A percentile compares a stretch with the other conserved stretches of the same genome.
These are phyloP conservation scores for Verticillium longisporum DNA, from an alignment of 2,329 filamentous ascomycete genomes.

Conservation along the genomic window DNA sequence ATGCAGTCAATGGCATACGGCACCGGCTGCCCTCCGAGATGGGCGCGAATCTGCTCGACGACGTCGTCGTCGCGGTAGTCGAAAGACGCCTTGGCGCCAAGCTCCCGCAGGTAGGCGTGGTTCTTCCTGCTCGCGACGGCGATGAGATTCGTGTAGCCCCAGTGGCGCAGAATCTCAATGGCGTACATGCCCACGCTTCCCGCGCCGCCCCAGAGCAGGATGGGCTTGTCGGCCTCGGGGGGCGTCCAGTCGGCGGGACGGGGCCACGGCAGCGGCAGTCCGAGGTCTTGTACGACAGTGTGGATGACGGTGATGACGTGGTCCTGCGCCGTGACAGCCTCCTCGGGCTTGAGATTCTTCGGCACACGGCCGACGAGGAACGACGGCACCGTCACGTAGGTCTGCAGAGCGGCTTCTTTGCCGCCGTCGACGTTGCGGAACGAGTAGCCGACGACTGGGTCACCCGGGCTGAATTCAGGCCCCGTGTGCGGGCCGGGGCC, in stretches of 20 bases:
- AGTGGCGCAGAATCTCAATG: constrained; percentile 43
- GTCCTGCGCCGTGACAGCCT: constrained; percentile 47
- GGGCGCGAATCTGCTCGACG: constrained; percentile 24
- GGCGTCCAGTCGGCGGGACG: constrained; percentile 33
- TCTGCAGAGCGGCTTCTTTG: constrained; percentile 47
- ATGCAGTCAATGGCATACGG: constrained; percentile 51
- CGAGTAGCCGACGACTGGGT: constrained; percentile 49
- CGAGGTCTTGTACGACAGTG: constrained; percentile 39
- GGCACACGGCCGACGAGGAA: constrained; percentile 42
- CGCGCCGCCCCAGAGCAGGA: constrained; percentile 46
- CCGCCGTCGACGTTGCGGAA: constrained; percentile 34
- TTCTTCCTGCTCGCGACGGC: constrained; percentile 39
- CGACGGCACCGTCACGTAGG: constrained; percentile 44
- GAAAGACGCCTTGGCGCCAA: constrained; percentile 39
- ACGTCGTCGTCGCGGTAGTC: constrained; percentile 35
- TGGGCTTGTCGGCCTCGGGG: constrained; percentile 24
- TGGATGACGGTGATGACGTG: constrained; percentile 57
- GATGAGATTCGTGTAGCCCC: constrained; percentile 44
- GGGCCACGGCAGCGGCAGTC: constrained; percentile 50
- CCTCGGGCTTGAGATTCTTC: constrained; percentile 27
- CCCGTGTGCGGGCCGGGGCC: constrained; percentile 25
- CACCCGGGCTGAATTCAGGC: constrained; percentile 37
- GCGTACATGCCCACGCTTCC: constrained; percentile 44
- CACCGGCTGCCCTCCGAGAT: constrained; percentile 18
- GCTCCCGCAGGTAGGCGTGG: constrained; percentile 30